These are phyloP conservation scores for Cytospora leucostoma DNA, from an alignment of 2,329 filamentous ascomycete species.

Conservation along the genomic window DNA sequence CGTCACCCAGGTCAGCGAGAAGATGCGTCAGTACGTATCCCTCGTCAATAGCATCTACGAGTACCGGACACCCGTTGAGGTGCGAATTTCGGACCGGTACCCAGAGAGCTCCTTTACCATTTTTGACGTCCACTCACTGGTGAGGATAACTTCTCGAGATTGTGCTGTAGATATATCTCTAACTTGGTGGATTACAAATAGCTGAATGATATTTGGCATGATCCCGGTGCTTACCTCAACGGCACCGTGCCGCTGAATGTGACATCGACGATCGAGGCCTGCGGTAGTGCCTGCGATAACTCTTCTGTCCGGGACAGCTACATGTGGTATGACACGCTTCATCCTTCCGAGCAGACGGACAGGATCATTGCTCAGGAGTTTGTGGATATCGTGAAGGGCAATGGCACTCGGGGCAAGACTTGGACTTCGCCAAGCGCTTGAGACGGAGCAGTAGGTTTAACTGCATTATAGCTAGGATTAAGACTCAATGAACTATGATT, in stretches of 20 bases:
- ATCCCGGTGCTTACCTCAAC: conserved; percentile 55
- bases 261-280: conserved; percentile 50
- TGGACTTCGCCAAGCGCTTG: conserved; percentile 18
- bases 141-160: conserved; percentile 34
- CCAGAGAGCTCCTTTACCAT: conserved; percentile 53
- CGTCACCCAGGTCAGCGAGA: conserved; percentile 49
- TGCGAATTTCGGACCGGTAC: conserved; percentile 44
- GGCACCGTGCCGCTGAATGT: conserved; percentile 55
- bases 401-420: conserved; percentile 27
- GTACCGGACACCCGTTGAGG: conserved; percentile 52
- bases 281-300: conserved; percentile 41
- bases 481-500: not conserved
- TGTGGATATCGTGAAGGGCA: conserved; percentile 51
- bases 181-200: conserved; percentile 30
- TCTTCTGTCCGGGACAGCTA: conserved; percentile 47
- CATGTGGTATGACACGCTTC: conserved; percentile 59
- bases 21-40: conserved; percentile 54
- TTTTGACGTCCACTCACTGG: conserved; percentile 55
- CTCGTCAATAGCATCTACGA: conserved; percentile 53
- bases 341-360: conserved; percentile 57
- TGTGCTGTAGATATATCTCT: not conserved
- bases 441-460: not conserved
- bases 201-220: conserved; percentile 56
- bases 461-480: not conserved
- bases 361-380: conserved; percentile 56